phyloP scores from a whole-genome alignment of 768 basidiomycete species.

The Ephemerocybe angulata region DNA sequence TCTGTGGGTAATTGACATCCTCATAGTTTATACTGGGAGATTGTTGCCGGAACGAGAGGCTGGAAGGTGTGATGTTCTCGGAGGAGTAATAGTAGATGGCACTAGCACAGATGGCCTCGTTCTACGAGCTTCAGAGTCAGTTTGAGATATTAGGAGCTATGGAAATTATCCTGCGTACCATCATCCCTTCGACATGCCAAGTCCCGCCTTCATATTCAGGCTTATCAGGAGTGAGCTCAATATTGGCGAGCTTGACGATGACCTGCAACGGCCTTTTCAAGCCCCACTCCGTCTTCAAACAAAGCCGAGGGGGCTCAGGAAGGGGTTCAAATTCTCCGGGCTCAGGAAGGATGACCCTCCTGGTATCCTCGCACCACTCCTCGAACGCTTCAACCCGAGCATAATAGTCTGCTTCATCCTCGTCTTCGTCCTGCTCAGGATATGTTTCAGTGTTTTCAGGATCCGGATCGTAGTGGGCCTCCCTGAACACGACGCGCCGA shows the following conservation, averaged over 20 bases:
- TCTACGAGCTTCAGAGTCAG: slow-evolving; percentile 22
- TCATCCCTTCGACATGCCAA: slow-evolving; percentile 19
- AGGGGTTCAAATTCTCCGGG: background rate
- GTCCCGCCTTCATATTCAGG: slow-evolving; percentile 14
- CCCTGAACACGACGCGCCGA: background rate
- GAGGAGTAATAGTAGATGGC: slow-evolving; percentile 27
- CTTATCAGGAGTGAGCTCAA: slow-evolving; percentile 17
- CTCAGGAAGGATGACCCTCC: background rate
- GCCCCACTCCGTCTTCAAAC: slow-evolving; percentile 12
- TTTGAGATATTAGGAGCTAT: background rate
- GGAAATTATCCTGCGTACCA: slow-evolving; percentile 7
- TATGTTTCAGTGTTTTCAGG: background rate
- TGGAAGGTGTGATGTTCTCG: slow-evolving; percentile 28
- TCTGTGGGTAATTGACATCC: slow-evolving; percentile 16
- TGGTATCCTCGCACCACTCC: background rate
- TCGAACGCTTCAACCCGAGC: background rate
- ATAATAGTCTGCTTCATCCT: background rate
- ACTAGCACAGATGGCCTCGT: slow-evolving; percentile 25
- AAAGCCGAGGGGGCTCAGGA: background rate
- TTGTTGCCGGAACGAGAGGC: slow-evolving; percentile 16
- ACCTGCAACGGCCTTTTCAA: slow-evolving; percentile 15
- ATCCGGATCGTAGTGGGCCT: background rate
- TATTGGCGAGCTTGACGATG: slow-evolving; percentile 21
- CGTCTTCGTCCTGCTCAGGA: background rate
- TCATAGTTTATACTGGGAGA: background rate